Evolutionary conservation across 2,329 filamentous ascomycete genomes (phyloP).

Genomic region (Trematosphaeria pertusa): DNA sequence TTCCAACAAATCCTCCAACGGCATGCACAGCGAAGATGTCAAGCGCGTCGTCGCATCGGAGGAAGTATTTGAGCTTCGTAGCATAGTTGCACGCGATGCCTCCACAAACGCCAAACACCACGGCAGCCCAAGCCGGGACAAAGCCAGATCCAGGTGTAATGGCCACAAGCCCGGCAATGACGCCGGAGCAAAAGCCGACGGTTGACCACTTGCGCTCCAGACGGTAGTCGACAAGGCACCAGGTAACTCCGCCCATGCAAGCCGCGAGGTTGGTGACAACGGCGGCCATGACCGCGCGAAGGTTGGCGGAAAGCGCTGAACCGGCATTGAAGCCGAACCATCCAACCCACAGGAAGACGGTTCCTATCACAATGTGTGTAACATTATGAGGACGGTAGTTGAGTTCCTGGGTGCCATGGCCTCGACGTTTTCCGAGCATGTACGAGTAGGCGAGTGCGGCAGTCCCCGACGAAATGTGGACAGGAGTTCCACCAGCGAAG

Average conservation of each 20-base stretch:
- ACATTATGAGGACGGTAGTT: constrained; percentile 95
- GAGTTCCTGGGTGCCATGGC: constrained; percentile 84
- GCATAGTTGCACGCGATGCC: constrained; percentile 85
- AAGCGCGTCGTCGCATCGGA: constrained; percentile 82
- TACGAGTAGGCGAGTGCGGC: constrained; percentile 89
- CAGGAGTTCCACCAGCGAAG: constrained; percentile 88
- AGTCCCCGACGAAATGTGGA: constrained; percentile 84
- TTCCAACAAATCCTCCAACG: constrained; percentile 65
- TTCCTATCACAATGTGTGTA: constrained; percentile 89
- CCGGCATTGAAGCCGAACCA: constrained; percentile 97
- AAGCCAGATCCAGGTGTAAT: constrained; percentile 90
- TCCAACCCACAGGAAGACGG: constrained; percentile 92
- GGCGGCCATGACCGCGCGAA: constrained; percentile 86
- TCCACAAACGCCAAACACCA: constrained; percentile 79
- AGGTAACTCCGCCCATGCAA: constrained; percentile 83
- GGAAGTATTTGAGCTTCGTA: constrained; percentile 86
- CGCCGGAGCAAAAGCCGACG: constrained; percentile 90
- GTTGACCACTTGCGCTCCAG: constrained; percentile 92
- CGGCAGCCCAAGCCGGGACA: constrained; percentile 83
- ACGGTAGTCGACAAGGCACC: constrained; percentile 88
- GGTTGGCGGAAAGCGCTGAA: constrained; percentile 79
- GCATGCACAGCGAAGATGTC: constrained; percentile 74
- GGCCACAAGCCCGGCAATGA: constrained; percentile 84
- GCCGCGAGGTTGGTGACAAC: constrained; percentile 86
- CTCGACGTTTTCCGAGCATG: constrained; percentile 85